Base-by-base conservation (phyloP, 2,329 filamentous ascomycete genomes). In the Clonostachys sp. region DNA sequence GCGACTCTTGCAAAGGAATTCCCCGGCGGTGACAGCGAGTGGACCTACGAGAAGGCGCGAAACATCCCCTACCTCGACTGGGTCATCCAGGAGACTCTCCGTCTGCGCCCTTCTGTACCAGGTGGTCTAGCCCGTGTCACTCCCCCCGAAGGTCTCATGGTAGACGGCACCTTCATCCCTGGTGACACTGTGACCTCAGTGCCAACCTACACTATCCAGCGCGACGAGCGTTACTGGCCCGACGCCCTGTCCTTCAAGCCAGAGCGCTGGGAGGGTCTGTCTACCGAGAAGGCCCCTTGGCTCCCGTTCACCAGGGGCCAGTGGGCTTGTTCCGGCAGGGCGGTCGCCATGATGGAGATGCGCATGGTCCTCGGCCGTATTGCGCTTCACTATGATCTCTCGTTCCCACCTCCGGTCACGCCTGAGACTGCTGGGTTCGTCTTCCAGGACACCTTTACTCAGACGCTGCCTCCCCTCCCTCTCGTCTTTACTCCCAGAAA, bases 141-240 rank as follows among this genome's bases (percentile, higher is more conserved):
- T 4, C 66, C 67, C 1, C 59, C 60, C 1, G 61, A 65, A 45
- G 68, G 68, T 5, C 47, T 64, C 34, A 51, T 52, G 8, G 55
- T 70, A 9, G 63, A 54, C 9, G 52, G 57, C 3, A 47, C 44
- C 1, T 57, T 56, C 36, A 59, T 67, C 34, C 63, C 63, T 2
- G 63, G 62, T 2, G 53, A 61, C 45, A 59, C 57, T 5, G 61
- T 62, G 16, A 52, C 63, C 24, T 55, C 57, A 9, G 42, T 62
- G 13, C 62, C 63, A 1, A 53, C 53, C 3, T 55, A 61, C 39
- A 57, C 56, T 3, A 52, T 61, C 43, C 46, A 48, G 42, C 46
- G 46, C 41, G 46, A 48, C 41, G 41, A 17, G 34, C 46, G 46
- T 16, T 48, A 48, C 46, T 48, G 46, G 46, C 18, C 41, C 41